phyloP scores from a whole-genome alignment of 1,139 yeast genomes.

The Wickerhamiella infanticola region DNA sequence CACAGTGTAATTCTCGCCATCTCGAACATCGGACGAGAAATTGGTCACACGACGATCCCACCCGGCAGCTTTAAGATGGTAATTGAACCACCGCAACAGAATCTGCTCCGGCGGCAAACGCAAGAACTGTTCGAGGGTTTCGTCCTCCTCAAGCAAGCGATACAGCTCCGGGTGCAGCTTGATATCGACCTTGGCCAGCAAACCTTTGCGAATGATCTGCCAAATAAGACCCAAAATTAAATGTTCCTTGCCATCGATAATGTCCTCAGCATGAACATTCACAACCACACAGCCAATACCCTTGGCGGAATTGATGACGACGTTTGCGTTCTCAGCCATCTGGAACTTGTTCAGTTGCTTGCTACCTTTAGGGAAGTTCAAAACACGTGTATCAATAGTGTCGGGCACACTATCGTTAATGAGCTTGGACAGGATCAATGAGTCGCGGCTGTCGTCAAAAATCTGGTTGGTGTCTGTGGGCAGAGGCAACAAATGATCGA shows the following conservation, averaged over 20 bases:
- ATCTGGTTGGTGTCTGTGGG: constrained; percentile 91
- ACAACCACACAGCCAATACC: constrained; percentile 98
- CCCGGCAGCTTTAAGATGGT: constrained; percentile 87
- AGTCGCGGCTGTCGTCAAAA: constrained; percentile 94
- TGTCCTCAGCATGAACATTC: constrained; percentile 93
- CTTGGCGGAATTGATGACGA: constrained; percentile 93
- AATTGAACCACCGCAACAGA: constrained; percentile 92
- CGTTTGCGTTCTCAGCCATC: constrained; percentile 92
- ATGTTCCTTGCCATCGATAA: constrained; percentile 94
- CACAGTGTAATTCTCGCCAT: constrained; percentile 90
- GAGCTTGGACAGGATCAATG: constrained; percentile 78
- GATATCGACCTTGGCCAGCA: constrained; percentile 86
- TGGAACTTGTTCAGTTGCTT: constrained; percentile 86
- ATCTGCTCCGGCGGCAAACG: constrained; percentile 97
- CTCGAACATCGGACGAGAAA: constrained; percentile 76
- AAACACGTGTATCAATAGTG: constrained; percentile 94
- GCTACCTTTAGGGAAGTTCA: constrained; percentile 69
- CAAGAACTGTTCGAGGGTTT: constrained; percentile 88
- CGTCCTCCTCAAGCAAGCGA: constrained; percentile 89
- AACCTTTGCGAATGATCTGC: constrained; percentile 96
- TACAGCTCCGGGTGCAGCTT: constrained; percentile 93
- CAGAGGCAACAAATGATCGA: constrained; percentile 77
- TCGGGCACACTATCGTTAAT: constrained; percentile 97
- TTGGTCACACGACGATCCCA: constrained; percentile 76
- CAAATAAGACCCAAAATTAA: constrained; percentile 88